A percentile compares a stretch with the other conserved stretches of the same genome.
phyloP scores from a whole-genome alignment of 108 stramenopile species.

The Stephanodiscus triporus region DNA sequence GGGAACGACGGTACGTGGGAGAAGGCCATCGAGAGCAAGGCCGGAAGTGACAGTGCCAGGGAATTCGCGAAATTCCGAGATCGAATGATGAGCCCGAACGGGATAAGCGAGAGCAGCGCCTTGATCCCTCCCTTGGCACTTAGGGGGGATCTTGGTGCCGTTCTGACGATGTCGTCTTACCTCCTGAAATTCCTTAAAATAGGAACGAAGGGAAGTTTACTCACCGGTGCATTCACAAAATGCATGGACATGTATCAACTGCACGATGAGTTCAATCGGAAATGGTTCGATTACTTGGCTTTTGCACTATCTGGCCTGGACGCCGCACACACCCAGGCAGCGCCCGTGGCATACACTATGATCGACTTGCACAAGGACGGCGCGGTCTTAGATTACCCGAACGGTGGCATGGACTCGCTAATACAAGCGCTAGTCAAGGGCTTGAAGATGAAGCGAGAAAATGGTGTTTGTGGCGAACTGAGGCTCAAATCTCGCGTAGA shows the following conservation, averaged over 20 bases:
- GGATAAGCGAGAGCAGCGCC: conserved; percentile 61
- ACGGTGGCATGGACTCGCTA: conserved; percentile 84
- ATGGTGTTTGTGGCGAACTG: conserved; percentile 48
- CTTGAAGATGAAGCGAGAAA: conserved; percentile 53
- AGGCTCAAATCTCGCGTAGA: conserved; percentile 60
- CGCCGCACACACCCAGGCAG: conserved; percentile 87
- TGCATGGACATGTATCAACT: conserved; percentile 59
- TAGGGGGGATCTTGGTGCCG: conserved; percentile 56
- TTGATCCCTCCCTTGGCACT: conserved; percentile 82
- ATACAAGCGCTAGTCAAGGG: conserved; percentile 81
- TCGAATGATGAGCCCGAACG: conserved; percentile 49
- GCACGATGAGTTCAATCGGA: conserved; percentile 56
- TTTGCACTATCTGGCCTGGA: conserved; percentile 86
- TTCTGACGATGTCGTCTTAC: conserved; percentile 53
- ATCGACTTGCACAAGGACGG: conserved; percentile 77
- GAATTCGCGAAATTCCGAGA: conserved; percentile 61
- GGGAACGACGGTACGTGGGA: conserved; percentile 62
- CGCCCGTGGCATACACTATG: conserved; percentile 92
- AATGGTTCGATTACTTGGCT: conserved; percentile 85
- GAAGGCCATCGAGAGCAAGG: conserved; percentile 62
- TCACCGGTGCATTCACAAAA: conserved; percentile 73
- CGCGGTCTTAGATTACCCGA: conserved; percentile 84
- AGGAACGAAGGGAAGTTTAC: conserved; percentile 58
- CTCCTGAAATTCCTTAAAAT: conserved; percentile 65
- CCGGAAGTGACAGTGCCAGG: conserved; percentile 41